These are phyloP conservation scores for Cercospora zeae-maydis DNA, from an alignment of 2,329 filamentous ascomycete species.

Conservation along the genomic window DNA sequence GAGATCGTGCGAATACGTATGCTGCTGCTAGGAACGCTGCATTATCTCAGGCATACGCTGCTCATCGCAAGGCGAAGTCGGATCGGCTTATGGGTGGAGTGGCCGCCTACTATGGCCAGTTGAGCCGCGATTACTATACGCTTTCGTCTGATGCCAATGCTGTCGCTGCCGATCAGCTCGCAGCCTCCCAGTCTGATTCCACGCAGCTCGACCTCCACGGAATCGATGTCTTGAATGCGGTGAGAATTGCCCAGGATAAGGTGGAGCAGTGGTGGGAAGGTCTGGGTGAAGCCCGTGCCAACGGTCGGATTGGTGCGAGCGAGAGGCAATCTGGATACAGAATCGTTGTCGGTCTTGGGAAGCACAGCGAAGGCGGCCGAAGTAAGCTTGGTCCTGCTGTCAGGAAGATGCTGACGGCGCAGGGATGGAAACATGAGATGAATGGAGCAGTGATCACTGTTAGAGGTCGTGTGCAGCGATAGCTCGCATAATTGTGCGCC, in stretches of 20 bases:
- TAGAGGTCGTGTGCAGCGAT: conserved; percentile 47
- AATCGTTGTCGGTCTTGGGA: conserved; percentile 77
- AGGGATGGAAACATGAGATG: conserved; percentile 79
- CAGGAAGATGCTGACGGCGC: conserved; percentile 66
- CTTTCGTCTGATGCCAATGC: conserved; percentile 58
- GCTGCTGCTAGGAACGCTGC: conserved; percentile 49
- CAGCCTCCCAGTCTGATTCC: conserved; percentile 59
- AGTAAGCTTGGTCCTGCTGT: conserved; percentile 77
- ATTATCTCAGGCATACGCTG: conserved; percentile 55
- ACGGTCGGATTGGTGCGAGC: conserved; percentile 43
- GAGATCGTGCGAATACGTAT: conserved; percentile 34
- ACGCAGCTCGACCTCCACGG: conserved; percentile 75
- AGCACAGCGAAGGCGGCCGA: conserved; percentile 72
- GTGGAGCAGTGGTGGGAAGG: conserved; percentile 73
- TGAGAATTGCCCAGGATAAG: conserved; percentile 67
- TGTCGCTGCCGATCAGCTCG: conserved; percentile 66
- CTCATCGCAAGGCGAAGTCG: conserved; percentile 61
- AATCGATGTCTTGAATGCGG: conserved; percentile 73
- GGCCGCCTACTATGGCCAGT: conserved; percentile 70
- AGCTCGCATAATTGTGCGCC: background rate
- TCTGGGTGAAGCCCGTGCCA: conserved; percentile 62
- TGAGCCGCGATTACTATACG: conserved; percentile 62
- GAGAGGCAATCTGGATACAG: conserved; percentile 56
- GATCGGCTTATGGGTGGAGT: conserved; percentile 71
- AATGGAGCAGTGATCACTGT: conserved; percentile 68